Evolutionary conservation across 1,284 basidiomycete species (phyloP).

Genomic region (Exobasidium cylindrosporum): DNA sequence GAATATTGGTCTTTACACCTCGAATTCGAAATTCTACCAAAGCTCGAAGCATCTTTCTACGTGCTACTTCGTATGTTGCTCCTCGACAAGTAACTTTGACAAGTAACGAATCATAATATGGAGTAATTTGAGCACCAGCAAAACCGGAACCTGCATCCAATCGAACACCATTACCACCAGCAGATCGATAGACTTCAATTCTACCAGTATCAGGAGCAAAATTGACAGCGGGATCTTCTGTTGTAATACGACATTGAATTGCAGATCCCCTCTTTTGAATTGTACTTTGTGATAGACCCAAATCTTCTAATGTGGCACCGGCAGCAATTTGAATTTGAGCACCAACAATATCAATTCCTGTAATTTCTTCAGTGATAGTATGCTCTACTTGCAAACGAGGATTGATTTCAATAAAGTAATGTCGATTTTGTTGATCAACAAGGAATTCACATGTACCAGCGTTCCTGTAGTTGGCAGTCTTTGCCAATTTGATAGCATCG

Average conservation of each 20-base stretch:
- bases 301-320: slow-evolving; percentile 88
- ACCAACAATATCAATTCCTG: slow-evolving; percentile 96
- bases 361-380: slow-evolving; percentile 88
- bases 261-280: slow-evolving; percentile 95
- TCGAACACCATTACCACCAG: slow-evolving; percentile 97
- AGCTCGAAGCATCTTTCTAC: slow-evolving; percentile 97
- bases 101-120: slow-evolving; percentile 95
- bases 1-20: slow-evolving; percentile 95
- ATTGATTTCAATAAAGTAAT: slow-evolving; percentile 92
- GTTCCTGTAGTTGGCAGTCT: slow-evolving; percentile 88
- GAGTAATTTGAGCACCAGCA: slow-evolving; percentile 98
- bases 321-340: slow-evolving; percentile 98
- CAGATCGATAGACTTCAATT: slow-evolving; percentile 97
- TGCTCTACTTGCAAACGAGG: slow-evolving; percentile 57
- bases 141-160: slow-evolving; percentile 96
- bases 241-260: slow-evolving; percentile 98
- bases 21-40: slow-evolving; percentile 99
- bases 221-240: slow-evolving; percentile 83
- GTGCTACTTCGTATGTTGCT: slow-evolving; percentile 95
- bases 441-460: slow-evolving; percentile 90
- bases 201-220: slow-evolving; percentile 99
- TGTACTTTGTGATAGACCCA: slow-evolving; percentile 93
- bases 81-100: slow-evolving; percentile 96
- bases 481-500: slow-evolving; percentile 92
- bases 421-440: slow-evolving; percentile 88